Base-by-base conservation (phyloP, 1,284 basidiomycete species). In the Ganoderma multipileum region DNA sequence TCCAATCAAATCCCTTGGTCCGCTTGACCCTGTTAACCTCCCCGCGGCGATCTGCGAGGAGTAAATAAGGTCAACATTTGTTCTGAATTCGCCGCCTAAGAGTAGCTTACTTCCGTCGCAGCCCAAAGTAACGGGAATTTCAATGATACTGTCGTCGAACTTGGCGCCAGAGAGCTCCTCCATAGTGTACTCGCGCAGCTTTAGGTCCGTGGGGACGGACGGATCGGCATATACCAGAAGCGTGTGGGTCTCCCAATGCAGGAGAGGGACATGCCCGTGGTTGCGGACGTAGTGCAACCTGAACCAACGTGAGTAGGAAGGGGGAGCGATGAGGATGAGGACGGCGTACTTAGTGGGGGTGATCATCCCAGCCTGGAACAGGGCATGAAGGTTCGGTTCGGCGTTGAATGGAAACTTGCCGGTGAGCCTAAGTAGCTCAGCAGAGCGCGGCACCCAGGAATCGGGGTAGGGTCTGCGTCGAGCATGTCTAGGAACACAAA, bases 361-460 rank as follows among this genome's bases (percentile, higher is more conserved):
- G 41, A 74, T 74, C 67, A 76, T 69, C 3, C 75, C 75, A 2
- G 67, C 75, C 14, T 71, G 72, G 44, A 70, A 74, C 16, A 76
- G 44, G 7, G 52, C 64, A 26, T 62, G 55, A 23, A 73, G 68
- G 54, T 70, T 66, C 8, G 73, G 71, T 39, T 76, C 75, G 6
- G 74, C 75, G 60, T 76, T 76, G 28, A 76, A 68, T 12, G 75
- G 75, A 61, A 73, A 70, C 36, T 72, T 72, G 0, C 74, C 74
- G 2, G 75, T 73, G 3, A 76, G 71, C 3, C 75, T 73, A 2
- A 72, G 64, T 3, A 76, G 68, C n/a, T 70, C 61, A 2, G 68
- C 18, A 2, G 75, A 76, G n/a, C 75, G 75, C n/a, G 75, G 75
- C 6, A 76, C 71, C 75, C 75, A 74, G 1, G 73, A 76, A 60